Evolutionary conservation across 768 basidiomycete species (phyloP).

Genomic region (Tulasnella sp.): DNA sequence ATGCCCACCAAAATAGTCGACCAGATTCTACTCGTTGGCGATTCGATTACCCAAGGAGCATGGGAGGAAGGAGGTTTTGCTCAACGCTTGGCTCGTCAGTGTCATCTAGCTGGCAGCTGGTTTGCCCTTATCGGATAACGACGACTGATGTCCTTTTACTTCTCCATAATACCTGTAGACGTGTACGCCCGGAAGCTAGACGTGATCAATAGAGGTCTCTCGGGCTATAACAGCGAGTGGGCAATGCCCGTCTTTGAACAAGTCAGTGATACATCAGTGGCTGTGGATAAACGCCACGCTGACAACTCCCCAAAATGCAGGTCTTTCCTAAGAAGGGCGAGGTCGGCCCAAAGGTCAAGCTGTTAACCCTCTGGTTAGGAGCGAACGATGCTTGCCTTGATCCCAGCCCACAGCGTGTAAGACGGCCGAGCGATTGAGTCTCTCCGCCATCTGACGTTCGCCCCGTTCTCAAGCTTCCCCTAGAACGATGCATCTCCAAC

Average conservation of each 20-base stretch:
- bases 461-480: conserved; percentile 41
- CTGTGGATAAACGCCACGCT: background rate
- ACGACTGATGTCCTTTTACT: conserved; percentile 27
- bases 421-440: conserved; percentile 4
- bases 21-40: conserved; percentile 71
- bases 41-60: conserved; percentile 71
- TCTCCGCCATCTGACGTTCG: background rate
- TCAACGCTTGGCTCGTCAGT: conserved; percentile 61
- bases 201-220: conserved; percentile 77
- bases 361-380: conserved; percentile 88
- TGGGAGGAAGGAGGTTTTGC: conserved; percentile 64
- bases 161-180: conserved; percentile 46
- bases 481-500: conserved; percentile 61
- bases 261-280: conserved; percentile 42
- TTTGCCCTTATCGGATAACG: background rate
- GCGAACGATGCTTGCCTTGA: conserved; percentile 73
- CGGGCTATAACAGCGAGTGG: conserved; percentile 88
- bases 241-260: conserved; percentile 72
- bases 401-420: conserved; percentile 67
- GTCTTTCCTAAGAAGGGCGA: conserved; percentile 52
- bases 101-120: background rate
- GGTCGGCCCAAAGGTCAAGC: conserved; percentile 55
- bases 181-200: conserved; percentile 77
- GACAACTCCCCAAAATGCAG: conserved; percentile 39
- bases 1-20: conserved; percentile 39